phyloP scores from a whole-genome alignment of 805 yeast genomes.

The Pichia occidentalis region DNA sequence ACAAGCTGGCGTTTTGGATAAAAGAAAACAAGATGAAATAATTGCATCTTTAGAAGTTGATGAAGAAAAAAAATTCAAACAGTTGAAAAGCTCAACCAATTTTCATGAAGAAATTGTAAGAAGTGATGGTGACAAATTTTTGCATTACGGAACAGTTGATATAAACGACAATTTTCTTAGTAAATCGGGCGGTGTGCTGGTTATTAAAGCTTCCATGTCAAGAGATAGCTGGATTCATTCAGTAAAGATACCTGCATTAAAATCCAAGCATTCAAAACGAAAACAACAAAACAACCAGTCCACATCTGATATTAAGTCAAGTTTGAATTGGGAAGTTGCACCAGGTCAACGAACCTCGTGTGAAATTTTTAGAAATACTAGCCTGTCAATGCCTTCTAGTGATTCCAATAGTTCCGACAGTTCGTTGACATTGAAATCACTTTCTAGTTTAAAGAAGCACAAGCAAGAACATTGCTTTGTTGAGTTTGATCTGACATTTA shows the following conservation, averaged over 20 bases:
- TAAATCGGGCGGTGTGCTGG: slow-evolving; percentile 5
- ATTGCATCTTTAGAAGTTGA: slow-evolving; percentile 3
- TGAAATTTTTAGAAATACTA: slow-evolving; percentile 3
- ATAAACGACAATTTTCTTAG: slow-evolving; percentile 5
- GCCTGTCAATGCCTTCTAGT: not conserved
- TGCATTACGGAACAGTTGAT: slow-evolving; percentile 3
- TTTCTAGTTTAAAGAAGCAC: not conserved
- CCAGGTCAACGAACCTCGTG: too few species aligned
- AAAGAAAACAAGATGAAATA: slow-evolving; percentile 6
- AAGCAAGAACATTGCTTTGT: slow-evolving; percentile 8
- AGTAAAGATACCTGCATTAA: slow-evolving; percentile 1
- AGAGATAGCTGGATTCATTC: slow-evolving; percentile 5
- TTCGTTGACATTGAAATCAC: slow-evolving; percentile 1
- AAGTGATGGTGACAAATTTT: slow-evolving; percentile 3
- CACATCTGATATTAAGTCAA: not conserved
- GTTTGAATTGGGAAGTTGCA: too few species aligned
- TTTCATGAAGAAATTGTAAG: slow-evolving; percentile 6
- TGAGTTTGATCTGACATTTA: slow-evolving; percentile 1
- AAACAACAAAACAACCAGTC: not conserved
- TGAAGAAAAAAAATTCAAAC: slow-evolving; percentile 5
- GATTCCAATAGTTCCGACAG: slow-evolving; percentile 4
- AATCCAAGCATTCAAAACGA: not conserved
- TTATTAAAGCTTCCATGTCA: slow-evolving; percentile 7
- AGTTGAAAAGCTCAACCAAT: slow-evolving; percentile 8
- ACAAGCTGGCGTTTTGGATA: slow-evolving; percentile 2